Evolutionary conservation across 2,329 filamentous ascomycete species (phyloP).

Genomic region (Fusarium mangiferae): DNA sequence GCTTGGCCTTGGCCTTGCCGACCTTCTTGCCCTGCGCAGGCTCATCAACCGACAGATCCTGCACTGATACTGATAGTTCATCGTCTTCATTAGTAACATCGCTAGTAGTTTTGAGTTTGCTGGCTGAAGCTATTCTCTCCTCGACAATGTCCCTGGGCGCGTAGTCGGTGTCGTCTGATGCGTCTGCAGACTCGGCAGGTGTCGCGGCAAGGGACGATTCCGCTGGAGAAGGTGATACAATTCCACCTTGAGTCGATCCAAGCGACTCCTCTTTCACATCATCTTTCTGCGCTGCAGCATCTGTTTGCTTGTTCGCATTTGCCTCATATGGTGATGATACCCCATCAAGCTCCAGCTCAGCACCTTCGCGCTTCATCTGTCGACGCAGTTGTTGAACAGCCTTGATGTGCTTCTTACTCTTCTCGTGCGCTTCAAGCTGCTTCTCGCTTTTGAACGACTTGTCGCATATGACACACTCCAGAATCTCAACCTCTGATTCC

Average conservation of each 20-base stretch:
- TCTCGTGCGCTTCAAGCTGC: constrained; percentile 90
- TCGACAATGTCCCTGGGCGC: constrained; percentile 58
- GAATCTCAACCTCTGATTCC: constrained; percentile 66
- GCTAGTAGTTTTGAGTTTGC: neutral
- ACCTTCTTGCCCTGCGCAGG: constrained; percentile 52
- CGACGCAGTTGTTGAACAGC: constrained; percentile 81
- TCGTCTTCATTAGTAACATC: constrained; percentile 1
- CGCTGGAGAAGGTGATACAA: neutral
- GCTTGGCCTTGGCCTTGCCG: constrained; percentile 63
- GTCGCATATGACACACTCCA: constrained; percentile 81
- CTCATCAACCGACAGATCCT: constrained; percentile 44
- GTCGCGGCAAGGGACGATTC: constrained; percentile 2
- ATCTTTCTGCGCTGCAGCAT: neutral
- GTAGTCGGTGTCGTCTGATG: constrained; percentile 55
- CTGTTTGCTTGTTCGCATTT: neutral
- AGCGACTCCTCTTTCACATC: neutral
- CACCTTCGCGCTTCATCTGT: constrained; percentile 86
- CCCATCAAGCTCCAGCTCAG: constrained; percentile 62
- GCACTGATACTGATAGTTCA: constrained; percentile 19
- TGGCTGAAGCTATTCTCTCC: constrained; percentile 49
- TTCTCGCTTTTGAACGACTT: constrained; percentile 90
- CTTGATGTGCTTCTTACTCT: constrained; percentile 95
- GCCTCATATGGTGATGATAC: constrained; percentile 1
- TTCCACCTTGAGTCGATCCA: neutral
- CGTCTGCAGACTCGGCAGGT: constrained; percentile 18